Percentiles rank a stretch among this genome's conserved stretches.
phyloP scores from a whole-genome alignment of 768 basidiomycete species.

The Collybiopsis confluens region DNA sequence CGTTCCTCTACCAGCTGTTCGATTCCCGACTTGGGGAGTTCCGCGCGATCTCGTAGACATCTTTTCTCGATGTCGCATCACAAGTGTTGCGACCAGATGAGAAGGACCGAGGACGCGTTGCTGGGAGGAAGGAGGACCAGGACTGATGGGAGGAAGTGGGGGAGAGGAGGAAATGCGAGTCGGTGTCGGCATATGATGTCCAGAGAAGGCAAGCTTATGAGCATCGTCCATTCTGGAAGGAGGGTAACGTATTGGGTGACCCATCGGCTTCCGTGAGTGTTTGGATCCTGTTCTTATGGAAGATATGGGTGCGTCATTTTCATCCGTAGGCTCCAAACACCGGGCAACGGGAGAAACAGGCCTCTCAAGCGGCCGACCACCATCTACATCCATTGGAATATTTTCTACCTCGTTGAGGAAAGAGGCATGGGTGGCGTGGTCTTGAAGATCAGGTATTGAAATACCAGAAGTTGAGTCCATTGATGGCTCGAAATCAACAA shows the following conservation, averaged over 20 bases:
- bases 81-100: slow-evolving; percentile 8
- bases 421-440: not conserved
- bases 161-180: slow-evolving; percentile 3
- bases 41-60: slow-evolving; percentile 1
- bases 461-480: not conserved
- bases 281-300: not conserved
- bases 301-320: not conserved
- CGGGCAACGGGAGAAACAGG: slow-evolving; percentile 4
- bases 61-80: slow-evolving; percentile 8
- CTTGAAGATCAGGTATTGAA: not conserved
- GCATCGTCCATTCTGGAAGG: not conserved
- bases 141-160: not conserved
- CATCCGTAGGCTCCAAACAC: not conserved
- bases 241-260: not conserved
- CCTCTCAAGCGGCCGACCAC: slow-evolving; percentile 1
- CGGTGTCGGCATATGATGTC: not conserved
- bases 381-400: not conserved
- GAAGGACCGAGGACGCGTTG: slow-evolving; percentile 5
- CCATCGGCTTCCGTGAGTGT: not conserved
- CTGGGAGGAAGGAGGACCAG: not conserved
- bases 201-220: not conserved
- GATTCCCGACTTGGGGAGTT: not conserved
- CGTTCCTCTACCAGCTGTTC: not conserved
- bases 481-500: not conserved
- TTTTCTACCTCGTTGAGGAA: not conserved